Conservation (phyloP, 805 yeast genomes). For the Spathaspora boniae region DNA sequence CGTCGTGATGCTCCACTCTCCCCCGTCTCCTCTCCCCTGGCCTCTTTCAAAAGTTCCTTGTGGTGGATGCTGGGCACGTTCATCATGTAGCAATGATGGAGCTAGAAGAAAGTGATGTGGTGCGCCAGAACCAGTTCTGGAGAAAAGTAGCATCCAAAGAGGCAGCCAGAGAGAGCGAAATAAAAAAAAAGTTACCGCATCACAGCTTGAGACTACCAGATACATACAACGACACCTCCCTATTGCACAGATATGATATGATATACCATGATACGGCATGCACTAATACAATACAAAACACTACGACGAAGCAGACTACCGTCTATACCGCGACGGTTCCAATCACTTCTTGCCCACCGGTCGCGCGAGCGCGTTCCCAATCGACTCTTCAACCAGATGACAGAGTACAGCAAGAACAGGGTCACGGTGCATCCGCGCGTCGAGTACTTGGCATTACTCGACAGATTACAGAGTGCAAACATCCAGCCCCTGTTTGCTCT, state of each 20-base stretch:
- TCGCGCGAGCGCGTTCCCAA: slow-evolving; percentile 8
- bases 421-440: slow-evolving; percentile 8
- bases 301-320: neutral
- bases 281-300: too few relatives aligned
- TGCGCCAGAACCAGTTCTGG: too few relatives aligned
- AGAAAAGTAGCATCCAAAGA: too few relatives aligned
- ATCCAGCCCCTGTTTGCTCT: too few relatives aligned
- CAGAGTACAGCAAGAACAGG: neutral
- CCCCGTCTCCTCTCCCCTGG: slow-evolving; percentile 7
- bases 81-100: too few relatives aligned
- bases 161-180: too few relatives aligned
- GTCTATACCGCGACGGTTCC: slow-evolving; percentile 3
- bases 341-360: slow-evolving; percentile 6
- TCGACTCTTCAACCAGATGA: slow-evolving; percentile 5
- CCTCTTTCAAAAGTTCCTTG: slow-evolving; percentile 7
- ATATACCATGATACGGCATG: too few relatives aligned
- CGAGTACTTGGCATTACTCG: slow-evolving; percentile 3
- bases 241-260: too few relatives aligned
- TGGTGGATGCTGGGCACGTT: slow-evolving; percentile 5
- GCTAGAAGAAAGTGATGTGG: too few relatives aligned
- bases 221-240: too few relatives aligned
- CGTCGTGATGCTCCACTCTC: neutral
- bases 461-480: neutral
- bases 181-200: too few relatives aligned
- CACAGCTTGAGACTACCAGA: too few relatives aligned